Evolutionary conservation across 805 yeast genomes (phyloP), one percentile per base, ranked within the genome.

Genomic region (Blastobotrys robertii): DNA sequence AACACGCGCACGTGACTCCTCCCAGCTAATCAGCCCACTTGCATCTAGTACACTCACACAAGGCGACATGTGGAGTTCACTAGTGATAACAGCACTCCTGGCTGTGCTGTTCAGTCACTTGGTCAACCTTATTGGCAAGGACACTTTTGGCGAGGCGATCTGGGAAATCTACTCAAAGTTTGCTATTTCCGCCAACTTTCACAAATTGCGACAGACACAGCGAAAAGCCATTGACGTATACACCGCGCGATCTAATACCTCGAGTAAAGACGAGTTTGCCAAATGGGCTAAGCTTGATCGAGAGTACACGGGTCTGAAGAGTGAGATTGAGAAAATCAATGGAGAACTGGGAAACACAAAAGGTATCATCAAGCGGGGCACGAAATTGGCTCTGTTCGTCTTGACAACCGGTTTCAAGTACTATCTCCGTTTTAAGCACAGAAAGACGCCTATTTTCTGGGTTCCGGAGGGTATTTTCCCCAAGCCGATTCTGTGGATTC

Each of bases 211-310:
- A 11, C 44, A 49, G 2, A 53, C 66, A 41, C 66, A 70, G 42
- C 51, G 56, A 7, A 73, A 81, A 48, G 73, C 79, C 39, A 57
- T 60, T 11, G 59, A 64, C 13, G 56, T 77, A 15, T 68, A 73
- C 50, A 67, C 65, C 10, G 76, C 79, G 52, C 73, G 86, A 47
- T 67, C 75, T 28, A 49, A 69, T 2, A 74, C 87, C 8, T 76
- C 85, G 43, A 90, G 97, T 1, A 96, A 90, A 61, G 97, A 92
- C 59, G 79, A 92, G 55, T 92, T 90, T 60, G 96, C 97, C 25
- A 80, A 76, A 55, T 92, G 97, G 97, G 94, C 97, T 1, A 86
- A 86, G 59, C 69, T 88, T 48, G 88, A 86, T 55, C 73, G 98
- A 39, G 73, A 71, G 52, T 65, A 72, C 45, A 87, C 81, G 50